These are phyloP conservation scores for Penicillium capsulatum DNA, from an alignment of 2,329 filamentous ascomycete species.

Conservation along the genomic window DNA sequence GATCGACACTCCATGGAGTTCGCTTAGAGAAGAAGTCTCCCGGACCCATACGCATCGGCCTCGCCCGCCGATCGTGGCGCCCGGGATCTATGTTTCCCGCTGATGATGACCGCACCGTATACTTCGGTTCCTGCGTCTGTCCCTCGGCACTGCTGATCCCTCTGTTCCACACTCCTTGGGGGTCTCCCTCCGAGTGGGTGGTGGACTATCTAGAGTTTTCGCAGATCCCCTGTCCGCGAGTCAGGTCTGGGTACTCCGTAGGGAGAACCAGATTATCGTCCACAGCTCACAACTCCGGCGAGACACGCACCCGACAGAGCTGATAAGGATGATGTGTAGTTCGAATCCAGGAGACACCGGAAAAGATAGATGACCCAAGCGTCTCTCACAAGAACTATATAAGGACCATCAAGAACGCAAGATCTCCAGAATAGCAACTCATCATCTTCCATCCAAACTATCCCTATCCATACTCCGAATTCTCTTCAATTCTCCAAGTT, in stretches of 20 bases:
- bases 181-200: slow-evolving; percentile 1
- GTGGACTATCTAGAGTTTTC: slow-evolving; percentile 15
- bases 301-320: not conserved
- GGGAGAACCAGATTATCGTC: not conserved
- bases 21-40: slow-evolving; percentile 7
- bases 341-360: not conserved
- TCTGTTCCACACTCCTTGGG: not conserved
- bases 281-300: slow-evolving; percentile 8
- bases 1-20: slow-evolving; percentile 16
- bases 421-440: not conserved
- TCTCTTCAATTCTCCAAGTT: not conserved
- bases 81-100: slow-evolving; percentile 2
- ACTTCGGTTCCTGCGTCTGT: slow-evolving; percentile 4
- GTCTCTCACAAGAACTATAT: slow-evolving; percentile 6
- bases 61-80: slow-evolving; percentile 2
- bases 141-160: too few relatives aligned
- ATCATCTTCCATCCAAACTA: slow-evolving; percentile 1
- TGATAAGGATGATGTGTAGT: slow-evolving; percentile 7
- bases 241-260: slow-evolving; percentile 3
- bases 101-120: not conserved
- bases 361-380: not conserved
- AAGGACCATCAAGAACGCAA: slow-evolving; percentile 2
- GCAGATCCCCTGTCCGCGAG: slow-evolving; percentile 6
- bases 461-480: not conserved
- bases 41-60: slow-evolving; percentile 2